Base-by-base conservation (phyloP, 768 basidiomycete genomes). In the Suillus spraguei region DNA sequence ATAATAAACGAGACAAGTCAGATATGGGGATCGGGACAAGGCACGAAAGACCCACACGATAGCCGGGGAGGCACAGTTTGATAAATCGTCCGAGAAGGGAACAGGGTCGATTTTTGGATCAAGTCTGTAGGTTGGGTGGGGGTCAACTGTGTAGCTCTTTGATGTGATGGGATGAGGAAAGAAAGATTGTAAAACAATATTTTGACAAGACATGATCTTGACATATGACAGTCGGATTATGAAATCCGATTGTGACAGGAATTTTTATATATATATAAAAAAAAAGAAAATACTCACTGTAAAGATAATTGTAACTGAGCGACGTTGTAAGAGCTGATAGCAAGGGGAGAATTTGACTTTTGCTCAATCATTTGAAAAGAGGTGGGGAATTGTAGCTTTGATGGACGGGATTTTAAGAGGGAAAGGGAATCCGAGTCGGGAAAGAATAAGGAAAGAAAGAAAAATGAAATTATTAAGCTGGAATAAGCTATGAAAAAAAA, bases 221-320 rank as follows among this genome's bases (percentile, higher is more conserved):
- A 72, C 72, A 66, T 60, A 67, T 74, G 70, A 70, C 68, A 70
- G 36, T 60, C 65, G 65, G 71, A 64, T 69, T 67, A 66, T 60
- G 67, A 60, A 66, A 65, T 24, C 49, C 8, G 63, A 52, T 61
- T 59, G 16, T 1, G 32, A 53, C 17, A 39, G 46, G 41, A 17
- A 54, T 7, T 41, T 41, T 28, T 28, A n/a, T n/a, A n/a, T 28
- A 28, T 28, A 28, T 28, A 28, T 20, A 10, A 8, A 55, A 33
- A 54, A 35, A n/a, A 67, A 50, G 50, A 68, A 62, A 44, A 54
- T 58, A 81, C 82, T 77, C 72, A 85, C 85, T 50, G 49, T 10
- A 88, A 81, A 11, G 85, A 78, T 75, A 83, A 84, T 63, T 88
- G 84, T 63, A 88, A 82, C 72, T 88, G 86, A 46, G 83, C 82